These are phyloP conservation scores for Parathielavia appendiculata DNA, from an alignment of 495 filamentous ascomycete genomes.

Conservation along the genomic window DNA sequence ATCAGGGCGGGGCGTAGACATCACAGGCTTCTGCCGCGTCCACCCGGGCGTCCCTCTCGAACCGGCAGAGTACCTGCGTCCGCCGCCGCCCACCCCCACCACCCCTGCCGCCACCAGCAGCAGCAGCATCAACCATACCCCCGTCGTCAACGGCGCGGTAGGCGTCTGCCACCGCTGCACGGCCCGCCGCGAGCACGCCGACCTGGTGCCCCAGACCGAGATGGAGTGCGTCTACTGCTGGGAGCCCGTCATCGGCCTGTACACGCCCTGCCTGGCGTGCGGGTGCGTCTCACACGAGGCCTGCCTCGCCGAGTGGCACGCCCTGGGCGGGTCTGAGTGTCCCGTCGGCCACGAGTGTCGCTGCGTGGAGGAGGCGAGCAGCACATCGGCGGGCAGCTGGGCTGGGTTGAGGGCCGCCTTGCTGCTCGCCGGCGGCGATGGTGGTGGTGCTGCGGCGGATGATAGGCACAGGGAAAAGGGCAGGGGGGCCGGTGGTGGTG, in stretches of 20 bases:
- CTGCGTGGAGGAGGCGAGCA: slow-evolving; percentile 40
- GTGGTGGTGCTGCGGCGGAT: background rate
- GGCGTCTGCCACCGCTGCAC: slow-evolving; percentile 49
- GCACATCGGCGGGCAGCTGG: slow-evolving; percentile 41
- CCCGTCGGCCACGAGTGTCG: slow-evolving; percentile 47
- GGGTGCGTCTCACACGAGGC: slow-evolving; percentile 56
- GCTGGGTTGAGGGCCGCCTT: slow-evolving; percentile 21
- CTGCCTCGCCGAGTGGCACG: slow-evolving; percentile 51
- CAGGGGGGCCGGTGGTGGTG: background rate
- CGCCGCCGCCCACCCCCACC: background rate
- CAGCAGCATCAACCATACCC: slow-evolving; percentile 27
- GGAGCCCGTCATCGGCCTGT: slow-evolving; percentile 52
- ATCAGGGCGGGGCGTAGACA: slow-evolving; percentile 50
- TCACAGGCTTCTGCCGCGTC: slow-evolving; percentile 54
- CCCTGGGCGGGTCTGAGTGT: slow-evolving; percentile 41
- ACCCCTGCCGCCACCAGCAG: slow-evolving; percentile 8
- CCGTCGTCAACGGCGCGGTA: slow-evolving; percentile 35
- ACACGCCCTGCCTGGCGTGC: slow-evolving; percentile 54
- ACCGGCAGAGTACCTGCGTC: slow-evolving; percentile 40
- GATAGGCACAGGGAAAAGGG: background rate
- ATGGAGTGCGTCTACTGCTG: slow-evolving; percentile 56
- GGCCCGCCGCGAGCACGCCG: slow-evolving; percentile 38
- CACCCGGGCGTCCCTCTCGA: slow-evolving; percentile 50
- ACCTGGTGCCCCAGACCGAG: slow-evolving; percentile 45
- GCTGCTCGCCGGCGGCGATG: background rate